Conservation (phyloP, 441 rosid species). For the Populus tomentosa region DNA sequence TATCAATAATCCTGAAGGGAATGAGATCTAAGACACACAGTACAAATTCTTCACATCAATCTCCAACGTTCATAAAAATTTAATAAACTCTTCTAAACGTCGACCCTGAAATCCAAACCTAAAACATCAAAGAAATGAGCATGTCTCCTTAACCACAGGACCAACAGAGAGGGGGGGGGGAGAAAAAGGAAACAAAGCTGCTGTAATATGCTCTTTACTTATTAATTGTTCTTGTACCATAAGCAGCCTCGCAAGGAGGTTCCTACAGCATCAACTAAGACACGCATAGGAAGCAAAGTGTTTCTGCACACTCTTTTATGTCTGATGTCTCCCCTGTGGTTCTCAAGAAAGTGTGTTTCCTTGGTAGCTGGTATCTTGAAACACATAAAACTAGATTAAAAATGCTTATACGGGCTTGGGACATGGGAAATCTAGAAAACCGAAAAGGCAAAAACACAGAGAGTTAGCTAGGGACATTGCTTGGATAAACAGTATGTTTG, state of each 20-base stretch:
- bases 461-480: not conserved
- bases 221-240: no score
- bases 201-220: not conserved
- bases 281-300: conserved; percentile 16
- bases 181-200: not conserved
- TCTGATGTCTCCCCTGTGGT: not conserved
- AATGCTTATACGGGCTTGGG: not conserved
- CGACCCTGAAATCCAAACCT: no score
- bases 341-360: no score
- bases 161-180: not conserved
- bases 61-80: not conserved
- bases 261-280: conserved; percentile 13
- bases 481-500: not conserved
- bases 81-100: no score
- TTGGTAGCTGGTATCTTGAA: no score
- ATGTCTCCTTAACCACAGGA: not conserved
- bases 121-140: no score
- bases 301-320: conserved; percentile 3
- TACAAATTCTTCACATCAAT: not conserved
- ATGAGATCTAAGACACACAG: not conserved
- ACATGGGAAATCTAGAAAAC: not conserved
- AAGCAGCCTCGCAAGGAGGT: not conserved
- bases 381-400: no score
- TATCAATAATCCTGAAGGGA: not conserved
- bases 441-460: not conserved